Evolutionary conservation across 164 flowering plant genomes (phyloP).

Genomic region (Paratinospora sagittata): DNA sequence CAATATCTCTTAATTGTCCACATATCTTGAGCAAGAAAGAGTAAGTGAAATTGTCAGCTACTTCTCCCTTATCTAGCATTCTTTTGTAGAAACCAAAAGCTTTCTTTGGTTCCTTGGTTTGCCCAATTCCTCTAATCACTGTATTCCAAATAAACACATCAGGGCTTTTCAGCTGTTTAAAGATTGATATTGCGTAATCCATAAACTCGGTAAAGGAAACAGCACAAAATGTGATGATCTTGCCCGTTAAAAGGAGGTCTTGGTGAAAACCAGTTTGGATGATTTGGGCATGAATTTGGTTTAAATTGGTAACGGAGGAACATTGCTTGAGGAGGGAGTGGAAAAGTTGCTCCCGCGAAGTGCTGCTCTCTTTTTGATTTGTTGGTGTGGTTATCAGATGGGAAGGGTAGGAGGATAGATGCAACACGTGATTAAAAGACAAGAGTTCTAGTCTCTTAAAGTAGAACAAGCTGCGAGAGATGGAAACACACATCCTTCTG

Average conservation of each 20-base stretch:
- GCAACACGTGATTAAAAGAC: too few species aligned
- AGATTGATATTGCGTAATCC: slow-evolving; percentile 44
- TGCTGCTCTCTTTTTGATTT: slow-evolving; percentile 7
- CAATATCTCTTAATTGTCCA: slow-evolving; percentile 29
- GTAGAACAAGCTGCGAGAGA: too few species aligned
- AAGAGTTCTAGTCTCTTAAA: too few species aligned
- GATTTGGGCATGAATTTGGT: slow-evolving; percentile 43
- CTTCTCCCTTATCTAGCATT: slow-evolving; percentile 31
- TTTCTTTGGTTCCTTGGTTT: slow-evolving; percentile 16
- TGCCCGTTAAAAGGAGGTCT: slow-evolving; percentile 36
- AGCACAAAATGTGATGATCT: slow-evolving; percentile 37
- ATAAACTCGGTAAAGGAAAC: slow-evolving; percentile 32
- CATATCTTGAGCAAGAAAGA: slow-evolving; percentile 51
- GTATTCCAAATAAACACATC: slow-evolving; percentile 66
- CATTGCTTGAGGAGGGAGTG: slow-evolving; percentile 35
- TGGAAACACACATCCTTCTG: too few species aligned
- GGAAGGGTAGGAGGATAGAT: not conserved
- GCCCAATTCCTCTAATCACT: slow-evolving; percentile 58
- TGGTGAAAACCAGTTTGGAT: slow-evolving; percentile 37
- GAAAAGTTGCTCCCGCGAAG: slow-evolving; percentile 21
- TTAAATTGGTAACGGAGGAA: slow-evolving; percentile 23
- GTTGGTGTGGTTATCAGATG: not conserved
- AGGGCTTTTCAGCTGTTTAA: slow-evolving; percentile 35
- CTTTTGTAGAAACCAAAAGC: slow-evolving; percentile 37
- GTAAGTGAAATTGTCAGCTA: slow-evolving; percentile 49